Evolutionary conservation across 1,139 yeast genomes (phyloP).

Genomic region (Debaryomycetaceae sp.): DNA sequence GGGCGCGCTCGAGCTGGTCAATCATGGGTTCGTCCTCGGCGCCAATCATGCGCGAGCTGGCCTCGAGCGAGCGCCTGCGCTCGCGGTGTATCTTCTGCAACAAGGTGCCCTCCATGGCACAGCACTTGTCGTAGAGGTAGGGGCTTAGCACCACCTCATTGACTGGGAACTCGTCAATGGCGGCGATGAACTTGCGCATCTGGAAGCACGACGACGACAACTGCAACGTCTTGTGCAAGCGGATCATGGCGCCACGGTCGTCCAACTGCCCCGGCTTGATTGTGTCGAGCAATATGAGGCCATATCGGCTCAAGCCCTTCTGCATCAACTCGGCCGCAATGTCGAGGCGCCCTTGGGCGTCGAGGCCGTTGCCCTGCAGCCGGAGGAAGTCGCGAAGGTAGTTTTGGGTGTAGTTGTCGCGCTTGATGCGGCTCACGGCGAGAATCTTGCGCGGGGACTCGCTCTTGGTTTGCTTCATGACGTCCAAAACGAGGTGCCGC

Average conservation of each 20-base stretch:
- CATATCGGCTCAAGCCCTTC: constrained; percentile 21
- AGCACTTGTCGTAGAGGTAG: constrained; percentile 29
- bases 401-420: constrained; percentile 7
- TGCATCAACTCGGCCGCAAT: constrained; percentile 31
- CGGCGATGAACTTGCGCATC: constrained; percentile 12
- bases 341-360: constrained; percentile 27
- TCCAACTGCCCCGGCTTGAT: constrained; percentile 21
- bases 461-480: constrained; percentile 8
- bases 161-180: constrained; percentile 28
- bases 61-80: constrained; percentile 1
- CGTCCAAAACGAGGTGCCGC: constrained; percentile 7
- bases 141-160: constrained; percentile 30
- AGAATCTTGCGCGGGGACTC: constrained; percentile 7
- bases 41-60: neutral
- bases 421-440: constrained; percentile 4
- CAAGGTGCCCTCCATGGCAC: constrained; percentile 24
- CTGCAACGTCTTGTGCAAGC: constrained; percentile 13
- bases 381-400: constrained; percentile 7
- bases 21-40: constrained; percentile 4
- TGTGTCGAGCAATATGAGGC: constrained; percentile 20
- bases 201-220: constrained; percentile 1
- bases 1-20: constrained; percentile 7
- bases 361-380: constrained; percentile 10
- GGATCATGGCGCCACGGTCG: constrained; percentile 23
- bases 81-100: constrained; percentile 11